Evolutionary conservation across 2,329 filamentous ascomycete species (phyloP).

Genomic region (Fusarium subglutinans): DNA sequence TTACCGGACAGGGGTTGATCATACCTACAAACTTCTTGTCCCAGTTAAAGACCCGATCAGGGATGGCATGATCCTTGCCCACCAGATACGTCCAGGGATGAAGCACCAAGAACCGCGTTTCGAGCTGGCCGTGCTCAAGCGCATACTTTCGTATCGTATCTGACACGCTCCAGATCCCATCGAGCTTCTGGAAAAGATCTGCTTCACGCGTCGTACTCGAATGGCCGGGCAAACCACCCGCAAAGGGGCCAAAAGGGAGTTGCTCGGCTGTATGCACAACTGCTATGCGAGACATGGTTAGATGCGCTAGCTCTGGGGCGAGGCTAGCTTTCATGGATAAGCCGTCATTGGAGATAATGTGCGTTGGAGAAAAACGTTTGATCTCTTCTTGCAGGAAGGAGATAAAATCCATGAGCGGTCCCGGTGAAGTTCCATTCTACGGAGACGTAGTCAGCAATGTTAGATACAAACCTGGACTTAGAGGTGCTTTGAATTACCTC

Average conservation of each 20-base stretch:
- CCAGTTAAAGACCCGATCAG: neutral
- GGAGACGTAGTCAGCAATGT: accelerated
- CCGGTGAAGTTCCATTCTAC: neutral
- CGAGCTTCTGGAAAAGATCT: neutral
- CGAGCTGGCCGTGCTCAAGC: neutral
- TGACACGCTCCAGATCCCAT: neutral
- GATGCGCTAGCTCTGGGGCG: neutral
- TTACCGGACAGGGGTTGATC: neutral
- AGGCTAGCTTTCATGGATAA: neutral
- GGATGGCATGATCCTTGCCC: neutral
- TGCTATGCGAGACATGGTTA: neutral
- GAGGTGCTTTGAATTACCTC: neutral
- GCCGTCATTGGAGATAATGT: neutral
- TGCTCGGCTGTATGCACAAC: neutral
- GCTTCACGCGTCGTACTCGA: neutral
- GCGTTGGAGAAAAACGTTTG: neutral
- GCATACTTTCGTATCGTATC: neutral
- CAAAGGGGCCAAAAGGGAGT: neutral
- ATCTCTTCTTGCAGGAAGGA: neutral
- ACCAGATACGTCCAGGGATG: constrained; percentile 1
- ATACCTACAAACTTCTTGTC: neutral
- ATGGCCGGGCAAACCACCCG: neutral
- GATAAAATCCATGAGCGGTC: neutral
- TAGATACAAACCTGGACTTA: accelerated
- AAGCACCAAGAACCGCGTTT: neutral